Conservation (phyloP, 1,139 yeast species). For the Zygotorulaspora mrakii region DNA sequence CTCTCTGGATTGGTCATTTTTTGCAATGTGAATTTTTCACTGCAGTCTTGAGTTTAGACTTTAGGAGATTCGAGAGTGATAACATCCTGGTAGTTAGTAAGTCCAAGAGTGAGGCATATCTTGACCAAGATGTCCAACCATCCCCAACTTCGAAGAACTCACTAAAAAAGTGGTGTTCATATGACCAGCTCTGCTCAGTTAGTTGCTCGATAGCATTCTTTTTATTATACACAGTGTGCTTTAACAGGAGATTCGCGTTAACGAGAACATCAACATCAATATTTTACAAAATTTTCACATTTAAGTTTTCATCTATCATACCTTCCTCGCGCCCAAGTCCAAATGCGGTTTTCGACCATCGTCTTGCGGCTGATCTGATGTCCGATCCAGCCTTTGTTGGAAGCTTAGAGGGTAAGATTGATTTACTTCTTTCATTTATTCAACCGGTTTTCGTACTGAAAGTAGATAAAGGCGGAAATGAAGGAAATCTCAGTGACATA, state of each 20-base stretch:
- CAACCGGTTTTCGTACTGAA: slow-evolving; percentile 32
- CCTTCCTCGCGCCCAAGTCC: slow-evolving; percentile 10
- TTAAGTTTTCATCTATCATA: slow-evolving; percentile 10
- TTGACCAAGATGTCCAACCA: slow-evolving; percentile 13
- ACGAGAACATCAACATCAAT: slow-evolving; percentile 24
- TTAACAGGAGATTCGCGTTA: slow-evolving; percentile 16
- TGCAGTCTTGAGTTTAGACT: slow-evolving; percentile 63
- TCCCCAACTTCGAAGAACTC: neutral
- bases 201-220: slow-evolving; percentile 4
- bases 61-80: slow-evolving; percentile 53
- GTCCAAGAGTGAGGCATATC: slow-evolving; percentile 8
- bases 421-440: slow-evolving; percentile 20
- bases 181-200: slow-evolving; percentile 3
- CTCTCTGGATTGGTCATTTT: slow-evolving; percentile 52
- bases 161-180: slow-evolving; percentile 1
- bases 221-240: slow-evolving; percentile 13
- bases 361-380: slow-evolving; percentile 13
- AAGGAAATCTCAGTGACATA: slow-evolving; percentile 1
- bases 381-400: slow-evolving; percentile 3
- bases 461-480: slow-evolving; percentile 2
- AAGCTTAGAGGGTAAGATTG: slow-evolving; percentile 5
- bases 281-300: slow-evolving; percentile 14
- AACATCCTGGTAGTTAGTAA: slow-evolving; percentile 46
- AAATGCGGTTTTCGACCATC: slow-evolving; percentile 15
- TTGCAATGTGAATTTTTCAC: slow-evolving; percentile 61